Evolutionary conservation across 2,329 filamentous ascomycete species (phyloP).

Genomic region (Aspergillus novoparasiticus): DNA sequence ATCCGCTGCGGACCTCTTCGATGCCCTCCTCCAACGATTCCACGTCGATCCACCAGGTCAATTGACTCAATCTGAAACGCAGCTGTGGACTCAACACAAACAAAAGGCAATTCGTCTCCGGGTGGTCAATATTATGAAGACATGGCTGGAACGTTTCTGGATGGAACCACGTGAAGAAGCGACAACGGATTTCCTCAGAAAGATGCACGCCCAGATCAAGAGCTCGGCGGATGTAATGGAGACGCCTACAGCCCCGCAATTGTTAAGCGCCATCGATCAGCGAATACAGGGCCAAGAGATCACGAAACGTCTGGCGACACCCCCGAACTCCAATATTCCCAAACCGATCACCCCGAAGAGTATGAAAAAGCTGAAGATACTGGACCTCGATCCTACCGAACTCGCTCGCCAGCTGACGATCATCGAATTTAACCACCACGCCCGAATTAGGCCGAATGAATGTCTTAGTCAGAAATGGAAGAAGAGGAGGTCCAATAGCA

Average conservation of each 20-base stretch:
- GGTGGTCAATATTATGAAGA: constrained; percentile 92
- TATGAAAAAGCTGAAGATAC: constrained; percentile 95
- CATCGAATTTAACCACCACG: constrained; percentile 86
- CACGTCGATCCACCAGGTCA: background rate
- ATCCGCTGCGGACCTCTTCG: constrained; percentile 79
- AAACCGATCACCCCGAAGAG: constrained; percentile 91
- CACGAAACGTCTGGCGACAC: constrained; percentile 77
- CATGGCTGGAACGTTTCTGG: constrained; percentile 96
- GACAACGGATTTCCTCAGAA: constrained; percentile 75
- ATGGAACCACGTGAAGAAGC: constrained; percentile 72
- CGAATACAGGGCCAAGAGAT: constrained; percentile 81
- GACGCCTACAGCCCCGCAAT: constrained; percentile 58
- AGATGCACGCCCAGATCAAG: constrained; percentile 78
- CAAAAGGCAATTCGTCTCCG: constrained; percentile 88
- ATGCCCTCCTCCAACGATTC: constrained; percentile 78
- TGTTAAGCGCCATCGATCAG: constrained; percentile 83
- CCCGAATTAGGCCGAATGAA: constrained; percentile 87
- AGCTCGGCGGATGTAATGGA: constrained; percentile 11
- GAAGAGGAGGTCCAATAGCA: constrained; percentile 69
- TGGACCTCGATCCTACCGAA: constrained; percentile 89
- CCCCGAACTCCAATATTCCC: constrained; percentile 75
- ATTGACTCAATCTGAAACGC: background rate
- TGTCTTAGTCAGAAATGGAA: constrained; percentile 97
- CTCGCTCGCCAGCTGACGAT: constrained; percentile 93
- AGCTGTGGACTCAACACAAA: constrained; percentile 70